Evolutionary conservation across 495 filamentous ascomycete genomes (phyloP).

Genomic region (Aspergillus heteromorphus): DNA sequence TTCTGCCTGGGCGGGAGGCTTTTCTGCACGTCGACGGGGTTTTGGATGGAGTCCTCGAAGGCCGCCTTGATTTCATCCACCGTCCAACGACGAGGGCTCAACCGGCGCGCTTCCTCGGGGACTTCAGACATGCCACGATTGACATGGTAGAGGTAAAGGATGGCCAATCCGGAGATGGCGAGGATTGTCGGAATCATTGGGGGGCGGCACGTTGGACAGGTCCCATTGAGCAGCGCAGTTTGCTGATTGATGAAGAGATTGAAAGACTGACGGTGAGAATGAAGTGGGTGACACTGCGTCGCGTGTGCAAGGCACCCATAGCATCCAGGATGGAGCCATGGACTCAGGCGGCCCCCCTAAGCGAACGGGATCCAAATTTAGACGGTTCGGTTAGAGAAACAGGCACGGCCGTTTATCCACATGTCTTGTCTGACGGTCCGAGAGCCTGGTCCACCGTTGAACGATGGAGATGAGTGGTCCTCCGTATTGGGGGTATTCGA

Average conservation of each 20-base stretch:
- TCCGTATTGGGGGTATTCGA: too few relatives aligned
- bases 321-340: not conserved
- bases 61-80: slow-evolving; percentile 40
- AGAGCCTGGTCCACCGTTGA: not conserved
- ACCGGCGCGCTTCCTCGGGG: slow-evolving; percentile 37
- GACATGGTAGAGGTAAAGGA: slow-evolving; percentile 46
- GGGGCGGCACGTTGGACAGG: too few relatives aligned
- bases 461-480: not conserved
- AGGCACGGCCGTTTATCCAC: not conserved
- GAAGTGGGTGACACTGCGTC: too few relatives aligned
- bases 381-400: slow-evolving; percentile 16
- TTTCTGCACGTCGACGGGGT: slow-evolving; percentile 43
- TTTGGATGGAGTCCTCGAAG: slow-evolving; percentile 40
- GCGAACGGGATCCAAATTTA: slow-evolving; percentile 9
- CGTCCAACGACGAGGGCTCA: slow-evolving; percentile 50
- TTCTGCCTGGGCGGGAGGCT: slow-evolving; percentile 48
- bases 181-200: slow-evolving; percentile 12
- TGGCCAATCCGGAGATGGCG: slow-evolving; percentile 20
- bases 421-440: not conserved
- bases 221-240: too few relatives aligned
- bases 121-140: slow-evolving; percentile 44
- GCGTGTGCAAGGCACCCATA: not conserved
- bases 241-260: too few relatives aligned
- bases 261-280: not conserved
- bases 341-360: not conserved